Evolutionary conservation across 2,329 filamentous ascomycete species (phyloP).

Genomic region (Aureobasidium sp.): DNA sequence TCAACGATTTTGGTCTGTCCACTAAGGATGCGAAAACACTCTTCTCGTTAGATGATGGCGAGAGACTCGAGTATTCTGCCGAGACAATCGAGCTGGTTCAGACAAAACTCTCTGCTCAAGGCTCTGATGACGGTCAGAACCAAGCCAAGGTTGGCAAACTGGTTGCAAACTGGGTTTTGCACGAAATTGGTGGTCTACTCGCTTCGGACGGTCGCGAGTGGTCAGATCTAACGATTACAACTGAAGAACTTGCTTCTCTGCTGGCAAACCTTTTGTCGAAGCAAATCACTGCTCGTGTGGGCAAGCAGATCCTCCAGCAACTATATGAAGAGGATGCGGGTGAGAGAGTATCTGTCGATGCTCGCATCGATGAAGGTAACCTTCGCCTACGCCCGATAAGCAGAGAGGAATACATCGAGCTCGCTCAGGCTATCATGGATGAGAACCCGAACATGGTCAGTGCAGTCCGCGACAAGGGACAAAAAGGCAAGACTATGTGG

Average conservation of each 20-base stretch:
- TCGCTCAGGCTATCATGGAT: slow-evolving; percentile 46
- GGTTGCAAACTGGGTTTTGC: slow-evolving; percentile 51
- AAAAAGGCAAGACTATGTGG: slow-evolving; percentile 58
- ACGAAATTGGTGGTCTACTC: slow-evolving; percentile 43
- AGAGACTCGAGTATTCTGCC: slow-evolving; percentile 74
- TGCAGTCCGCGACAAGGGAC: slow-evolving; percentile 50
- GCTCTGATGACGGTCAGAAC: neutral
- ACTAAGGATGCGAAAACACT: slow-evolving; percentile 77
- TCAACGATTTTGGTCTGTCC: slow-evolving; percentile 61
- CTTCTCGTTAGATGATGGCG: slow-evolving; percentile 66
- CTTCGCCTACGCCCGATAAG: slow-evolving; percentile 48
- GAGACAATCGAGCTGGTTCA: slow-evolving; percentile 47
- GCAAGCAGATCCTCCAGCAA: slow-evolving; percentile 49
- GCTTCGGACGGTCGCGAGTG: slow-evolving; percentile 30
- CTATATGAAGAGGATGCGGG: slow-evolving; percentile 40
- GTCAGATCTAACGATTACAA: slow-evolving; percentile 31
- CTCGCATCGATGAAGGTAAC: slow-evolving; percentile 49
- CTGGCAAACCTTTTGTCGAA: slow-evolving; percentile 32
- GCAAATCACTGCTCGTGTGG: slow-evolving; percentile 45
- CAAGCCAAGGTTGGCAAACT: slow-evolving; percentile 35
- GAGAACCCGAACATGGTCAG: slow-evolving; percentile 49
- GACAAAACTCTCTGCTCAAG: slow-evolving; percentile 5
- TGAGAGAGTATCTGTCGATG: slow-evolving; percentile 32
- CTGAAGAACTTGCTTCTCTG: slow-evolving; percentile 34
- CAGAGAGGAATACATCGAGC: slow-evolving; percentile 43